phyloP scores from a whole-genome alignment of 2,329 filamentous ascomycete species.

The Aspergillus cejpii region DNA sequence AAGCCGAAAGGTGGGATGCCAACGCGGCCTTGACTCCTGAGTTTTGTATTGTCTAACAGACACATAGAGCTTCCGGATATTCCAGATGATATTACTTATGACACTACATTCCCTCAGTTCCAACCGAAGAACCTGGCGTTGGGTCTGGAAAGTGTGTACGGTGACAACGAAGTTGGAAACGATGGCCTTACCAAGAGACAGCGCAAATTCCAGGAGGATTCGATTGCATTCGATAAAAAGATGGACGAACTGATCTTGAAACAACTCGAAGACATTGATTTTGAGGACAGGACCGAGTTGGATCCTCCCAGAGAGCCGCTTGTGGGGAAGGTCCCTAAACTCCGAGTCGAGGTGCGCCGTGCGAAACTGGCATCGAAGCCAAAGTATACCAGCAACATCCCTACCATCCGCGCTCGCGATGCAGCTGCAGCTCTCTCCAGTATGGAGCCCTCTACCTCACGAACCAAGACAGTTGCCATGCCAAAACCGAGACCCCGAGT shows the following conservation, averaged over 20 bases:
- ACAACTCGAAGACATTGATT: constrained; percentile 58
- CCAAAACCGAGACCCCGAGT: constrained; percentile 36
- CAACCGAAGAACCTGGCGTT: constrained; percentile 48
- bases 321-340: constrained; percentile 34
- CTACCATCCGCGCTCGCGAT: constrained; percentile 38
- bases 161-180: constrained; percentile 41
- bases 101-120: constrained; percentile 49
- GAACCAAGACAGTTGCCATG: constrained; percentile 24
- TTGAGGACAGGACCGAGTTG: constrained; percentile 53
- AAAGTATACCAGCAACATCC: constrained; percentile 26
- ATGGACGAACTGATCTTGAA: constrained; percentile 62
- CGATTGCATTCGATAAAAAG: constrained; percentile 55
- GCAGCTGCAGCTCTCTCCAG: constrained; percentile 37
- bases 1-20: constrained; percentile 49
- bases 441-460: constrained; percentile 28
- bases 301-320: constrained; percentile 31
- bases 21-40: constrained; percentile 6
- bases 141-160: constrained; percentile 48
- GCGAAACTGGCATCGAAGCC: constrained; percentile 22
- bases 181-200: constrained; percentile 58
- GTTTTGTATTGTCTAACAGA: constrained; percentile 4
- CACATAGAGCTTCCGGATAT: constrained; percentile 43
- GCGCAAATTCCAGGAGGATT: constrained; percentile 63
- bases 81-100: constrained; percentile 41
- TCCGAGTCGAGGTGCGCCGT: constrained; percentile 21